Evolutionary conservation across 441 rosid genomes (phyloP), one percentile per base, ranked within the genome.

Genomic region (Gossypium schwendimanii): DNA sequence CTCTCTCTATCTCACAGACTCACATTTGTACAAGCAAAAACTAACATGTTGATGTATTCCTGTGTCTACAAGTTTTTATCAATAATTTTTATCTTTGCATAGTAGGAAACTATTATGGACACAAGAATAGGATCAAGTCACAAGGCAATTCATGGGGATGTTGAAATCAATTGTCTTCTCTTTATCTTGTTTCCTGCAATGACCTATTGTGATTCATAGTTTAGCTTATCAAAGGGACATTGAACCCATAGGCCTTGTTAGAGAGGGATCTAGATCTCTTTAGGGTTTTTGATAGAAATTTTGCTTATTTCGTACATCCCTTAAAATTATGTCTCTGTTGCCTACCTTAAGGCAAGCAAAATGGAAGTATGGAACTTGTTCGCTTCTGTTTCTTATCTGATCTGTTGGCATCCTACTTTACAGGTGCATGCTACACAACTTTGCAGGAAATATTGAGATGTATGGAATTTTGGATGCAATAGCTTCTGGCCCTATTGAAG

Each of bases 401-500:
- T 41, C 28, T 62, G 18, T 64, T 73, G 26, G n/a, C 70, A 31
- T 54, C 65, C 58, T 82, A 49, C 31, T 71, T 73, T 65, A 21
- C 84, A 89, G 93, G 93, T 89, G 93, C 75, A 87, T 89, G 93
- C 89, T 89, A 57, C 91, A 87, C 78, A 89, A 89, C 77, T 89
- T 89, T 76, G 93, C 93, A 17, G 93, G 91, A 80, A 89, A 89
- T 58, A 9, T 84, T 55, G 93, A 87, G 85, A 87, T 89, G 93
- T 89, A 89, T 54, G 93, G 91, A 41, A 60, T 81, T 69, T 77
- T 89, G 76, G 93, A 89, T 82, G 73, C 93, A 36, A 63, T 87
- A 71, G 91, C 87, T 79, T 82, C 87, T 65, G 91, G 90, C 14
- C 93, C 93, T 18, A 75, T 86, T 73, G 87, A 87, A 78, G 90